Evolutionary conservation across 345 rosid species (phyloP), one percentile per base, ranked within the genome.

Genomic region (Jatropha curcas): DNA sequence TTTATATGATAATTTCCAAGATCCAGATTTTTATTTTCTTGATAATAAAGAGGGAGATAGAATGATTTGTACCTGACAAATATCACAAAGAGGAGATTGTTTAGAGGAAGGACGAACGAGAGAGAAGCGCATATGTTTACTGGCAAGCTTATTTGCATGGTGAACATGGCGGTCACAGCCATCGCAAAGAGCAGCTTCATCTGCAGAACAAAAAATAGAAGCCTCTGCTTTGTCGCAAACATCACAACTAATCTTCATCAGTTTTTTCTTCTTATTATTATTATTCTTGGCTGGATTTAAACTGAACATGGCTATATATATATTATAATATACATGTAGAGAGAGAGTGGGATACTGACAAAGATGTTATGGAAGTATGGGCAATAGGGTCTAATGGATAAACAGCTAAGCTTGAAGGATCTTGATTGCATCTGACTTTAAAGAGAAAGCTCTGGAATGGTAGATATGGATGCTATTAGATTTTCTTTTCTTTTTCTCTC

Each of bases 201-300:
- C 97, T 3, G 97, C 91, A 5, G 81, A 82, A 57, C 94, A 91
- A 60, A 89, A 87, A 33, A 89, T 83, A 0, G 80, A 69, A 35
- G 91, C 94, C 63, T 88, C 90, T 59, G 77, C 83, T 63, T 77
- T 81, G 58, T 82, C 85, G 71, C 97, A 92, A 34, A 84, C 87
- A 66, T 89, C 92, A 65, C 97, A 92, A 83, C 87, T 72, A 62
- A 92, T 87, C 89, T 92, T 92, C 95, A 92, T 91, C 50, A 13
- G 45, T 9, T 9, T 62, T 19, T 60, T 17, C 9, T 22, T 30
- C 22, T 55, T 22, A 8, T 14, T 6, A 45, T 6, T n/a, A 14
- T 2, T 34, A 50, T 20, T 30, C 34, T 30, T 74, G 65, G 9
- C 0, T 39, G 8, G 11, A 30, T 27, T 20, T 41, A 41, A 34